These are phyloP conservation scores for Pittosporum tobira DNA, from an alignment of 129 eudicot species.

Conservation along the genomic window DNA sequence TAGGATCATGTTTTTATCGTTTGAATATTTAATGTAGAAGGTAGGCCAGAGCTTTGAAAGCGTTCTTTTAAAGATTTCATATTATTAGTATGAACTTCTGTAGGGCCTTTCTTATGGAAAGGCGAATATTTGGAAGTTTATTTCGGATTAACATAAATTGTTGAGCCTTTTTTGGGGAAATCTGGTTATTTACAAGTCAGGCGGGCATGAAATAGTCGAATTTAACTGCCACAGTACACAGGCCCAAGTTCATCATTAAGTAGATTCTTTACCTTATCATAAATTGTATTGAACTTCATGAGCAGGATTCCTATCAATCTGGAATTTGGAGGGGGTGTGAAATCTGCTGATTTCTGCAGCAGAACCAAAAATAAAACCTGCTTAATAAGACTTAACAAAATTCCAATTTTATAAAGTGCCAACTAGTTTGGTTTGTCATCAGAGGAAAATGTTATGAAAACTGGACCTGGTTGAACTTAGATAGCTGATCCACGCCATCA, in stretches of 20 bases:
- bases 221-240: too few species aligned
- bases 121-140: too few species aligned
- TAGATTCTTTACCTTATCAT: slow-evolving; percentile 57
- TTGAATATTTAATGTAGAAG: background rate
- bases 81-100: too few species aligned
- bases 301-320: slow-evolving; percentile 95
- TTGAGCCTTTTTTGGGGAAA: too few species aligned
- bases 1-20: background rate
- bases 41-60: too few species aligned
- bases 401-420: background rate
- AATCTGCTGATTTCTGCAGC: slow-evolving; percentile 80
- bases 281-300: slow-evolving; percentile 92
- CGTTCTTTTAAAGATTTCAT: background rate
- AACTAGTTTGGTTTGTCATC: background rate
- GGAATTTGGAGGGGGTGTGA: slow-evolving; percentile 74
- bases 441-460: background rate
- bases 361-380: slow-evolving; percentile 1
- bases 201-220: too few species aligned
- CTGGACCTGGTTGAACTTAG: slow-evolving; percentile 86
- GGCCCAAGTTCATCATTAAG: too few species aligned
- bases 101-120: too few species aligned
- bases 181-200: too few species aligned
- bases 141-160: too few species aligned
- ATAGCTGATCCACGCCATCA: slow-evolving; percentile 92
- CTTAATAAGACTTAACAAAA: background rate